Conservation (phyloP, 2,329 filamentous ascomycete species). For the Penicillium corylophilum region DNA sequence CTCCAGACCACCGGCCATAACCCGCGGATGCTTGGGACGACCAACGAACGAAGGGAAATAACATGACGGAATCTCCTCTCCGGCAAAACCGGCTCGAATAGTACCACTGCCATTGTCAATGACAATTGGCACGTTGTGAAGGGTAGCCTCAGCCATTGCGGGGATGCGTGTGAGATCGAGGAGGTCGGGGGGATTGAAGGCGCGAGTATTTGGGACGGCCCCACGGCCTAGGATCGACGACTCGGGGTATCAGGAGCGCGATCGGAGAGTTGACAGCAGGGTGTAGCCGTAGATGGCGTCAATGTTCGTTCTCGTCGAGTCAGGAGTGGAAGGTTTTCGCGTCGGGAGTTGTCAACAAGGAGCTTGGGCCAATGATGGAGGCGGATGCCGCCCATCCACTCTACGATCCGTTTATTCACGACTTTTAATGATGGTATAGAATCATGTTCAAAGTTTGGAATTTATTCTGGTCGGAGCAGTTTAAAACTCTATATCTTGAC, state of each 20-base stretch:
- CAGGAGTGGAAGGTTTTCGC: slow-evolving; percentile 23
- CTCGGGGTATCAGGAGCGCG: slow-evolving; percentile 10
- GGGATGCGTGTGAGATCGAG: slow-evolving; percentile 16
- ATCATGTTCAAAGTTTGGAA: neutral
- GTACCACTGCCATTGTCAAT: slow-evolving; percentile 98
- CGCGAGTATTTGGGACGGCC: slow-evolving; percentile 30
- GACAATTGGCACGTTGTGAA: slow-evolving; percentile 97
- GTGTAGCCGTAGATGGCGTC: slow-evolving; percentile 10
- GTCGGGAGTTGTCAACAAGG: slow-evolving; percentile 35
- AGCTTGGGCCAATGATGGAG: slow-evolving; percentile 38
- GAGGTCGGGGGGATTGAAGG: slow-evolving; percentile 18
- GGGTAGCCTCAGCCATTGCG: slow-evolving; percentile 62
- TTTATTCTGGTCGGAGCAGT: neutral
- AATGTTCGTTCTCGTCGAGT: slow-evolving; percentile 8
- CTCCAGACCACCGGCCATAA: slow-evolving; percentile 93
- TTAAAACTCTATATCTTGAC: too few species aligned
- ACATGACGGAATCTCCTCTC: slow-evolving; percentile 92
- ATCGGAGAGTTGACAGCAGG: slow-evolving; percentile 13
- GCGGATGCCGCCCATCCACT: neutral
- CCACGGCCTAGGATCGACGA: slow-evolving; percentile 28
- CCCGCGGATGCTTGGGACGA: slow-evolving; percentile 88
- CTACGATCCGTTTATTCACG: neutral
- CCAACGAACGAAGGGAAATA: slow-evolving; percentile 98
- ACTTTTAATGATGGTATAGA: neutral
- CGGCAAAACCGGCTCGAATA: slow-evolving; percentile 93